Evolutionary conservation across 495 filamentous ascomycete genomes (phyloP).

Genomic region (Aspergillus carlsbadensis): DNA sequence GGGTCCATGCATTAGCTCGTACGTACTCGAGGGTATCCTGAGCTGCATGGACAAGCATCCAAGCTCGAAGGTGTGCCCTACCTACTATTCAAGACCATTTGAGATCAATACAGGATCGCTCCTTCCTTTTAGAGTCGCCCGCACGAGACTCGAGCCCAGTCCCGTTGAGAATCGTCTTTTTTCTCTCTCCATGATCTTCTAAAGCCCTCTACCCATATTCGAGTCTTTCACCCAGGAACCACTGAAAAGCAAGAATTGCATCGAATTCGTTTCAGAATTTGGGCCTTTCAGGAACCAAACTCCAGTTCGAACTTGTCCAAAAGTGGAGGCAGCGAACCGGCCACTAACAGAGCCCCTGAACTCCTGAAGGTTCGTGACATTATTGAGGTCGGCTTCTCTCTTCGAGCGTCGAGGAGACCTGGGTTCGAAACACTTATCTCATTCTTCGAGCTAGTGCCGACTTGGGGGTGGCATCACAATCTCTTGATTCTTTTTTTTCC

Average conservation of each 20-base stretch:
- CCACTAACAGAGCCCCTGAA: constrained; percentile 20
- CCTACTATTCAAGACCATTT: no score
- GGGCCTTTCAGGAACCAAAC: constrained; percentile 6
- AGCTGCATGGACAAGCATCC: no score
- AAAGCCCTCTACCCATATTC: not conserved
- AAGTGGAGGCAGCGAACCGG: constrained; percentile 19
- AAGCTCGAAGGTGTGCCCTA: no score
- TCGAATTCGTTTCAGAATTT: constrained; percentile 2
- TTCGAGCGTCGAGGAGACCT: constrained; percentile 17
- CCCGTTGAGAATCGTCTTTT: not conserved
- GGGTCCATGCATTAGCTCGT: no score
- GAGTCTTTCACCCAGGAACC: not conserved
- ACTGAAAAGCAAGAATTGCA: not conserved
- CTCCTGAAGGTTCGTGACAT: constrained; percentile 19
- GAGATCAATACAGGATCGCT: not conserved
- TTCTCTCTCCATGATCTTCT: not conserved
- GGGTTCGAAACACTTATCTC: constrained; percentile 1
- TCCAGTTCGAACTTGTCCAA: constrained; percentile 3
- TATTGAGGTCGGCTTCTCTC: not conserved
- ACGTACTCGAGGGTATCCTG: no score
- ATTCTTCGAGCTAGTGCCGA: not conserved
- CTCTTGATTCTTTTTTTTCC: not conserved
- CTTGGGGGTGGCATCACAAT: not conserved
- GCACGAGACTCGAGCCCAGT: not conserved
- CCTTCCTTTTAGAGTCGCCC: not conserved